These are phyloP conservation scores for Suhomyces sp. DNA, from an alignment of 805 yeast species.

Conservation along the genomic window DNA sequence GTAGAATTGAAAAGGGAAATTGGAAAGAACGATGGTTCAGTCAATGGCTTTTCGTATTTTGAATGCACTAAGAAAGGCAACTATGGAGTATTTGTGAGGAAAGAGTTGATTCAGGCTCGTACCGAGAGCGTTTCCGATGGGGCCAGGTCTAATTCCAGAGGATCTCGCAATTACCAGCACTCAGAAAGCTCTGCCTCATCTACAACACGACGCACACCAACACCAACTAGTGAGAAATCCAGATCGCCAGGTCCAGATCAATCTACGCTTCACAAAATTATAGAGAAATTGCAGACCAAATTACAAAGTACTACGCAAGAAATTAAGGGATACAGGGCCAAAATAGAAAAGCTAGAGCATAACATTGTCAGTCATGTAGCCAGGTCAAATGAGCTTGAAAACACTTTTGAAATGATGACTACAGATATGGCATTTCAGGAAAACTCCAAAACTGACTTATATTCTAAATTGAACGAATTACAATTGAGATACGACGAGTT, in stretches of 20 bases:
- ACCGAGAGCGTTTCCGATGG: background rate
- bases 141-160: background rate
- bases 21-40: slow-evolving; percentile 52
- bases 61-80: slow-evolving; percentile 27
- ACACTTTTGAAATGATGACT: slow-evolving; percentile 24
- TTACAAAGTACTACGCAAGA: slow-evolving; percentile 33
- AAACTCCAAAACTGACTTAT: slow-evolving; percentile 31
- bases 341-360: slow-evolving; percentile 14
- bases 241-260: slow-evolving; percentile 2
- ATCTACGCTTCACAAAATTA: slow-evolving; percentile 18
- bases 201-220: background rate
- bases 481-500: slow-evolving; percentile 28
- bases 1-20: slow-evolving; percentile 37
- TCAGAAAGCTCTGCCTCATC: background rate
- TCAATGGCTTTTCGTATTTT: slow-evolving; percentile 45
- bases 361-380: slow-evolving; percentile 8
- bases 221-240: background rate
- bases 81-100: slow-evolving; percentile 51
- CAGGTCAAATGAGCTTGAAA: slow-evolving; percentile 14
- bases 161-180: background rate
- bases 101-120: slow-evolving; percentile 22
- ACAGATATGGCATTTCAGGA: slow-evolving; percentile 47
- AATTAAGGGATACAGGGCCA: slow-evolving; percentile 16
- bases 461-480: slow-evolving; percentile 21
- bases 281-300: slow-evolving; percentile 47